A percentile compares a stretch with the other conserved stretches of the same genome.
Evolutionary conservation across 345 rosid genomes (phyloP).

Genomic region (Eucalyptus rudis): DNA sequence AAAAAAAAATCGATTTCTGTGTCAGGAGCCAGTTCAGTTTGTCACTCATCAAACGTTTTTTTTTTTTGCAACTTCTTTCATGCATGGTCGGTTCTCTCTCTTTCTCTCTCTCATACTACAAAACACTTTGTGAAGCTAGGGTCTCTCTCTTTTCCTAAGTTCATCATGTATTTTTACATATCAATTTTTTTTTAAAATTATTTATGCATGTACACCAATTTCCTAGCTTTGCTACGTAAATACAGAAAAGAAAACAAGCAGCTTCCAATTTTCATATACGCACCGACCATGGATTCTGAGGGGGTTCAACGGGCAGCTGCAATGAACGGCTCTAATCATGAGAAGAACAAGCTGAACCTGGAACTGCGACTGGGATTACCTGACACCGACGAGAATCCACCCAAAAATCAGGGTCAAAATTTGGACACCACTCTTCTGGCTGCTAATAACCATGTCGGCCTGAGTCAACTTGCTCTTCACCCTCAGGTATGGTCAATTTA

Average conservation of each 20-base stretch:
- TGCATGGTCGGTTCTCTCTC: not conserved
- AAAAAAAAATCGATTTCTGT: not conserved
- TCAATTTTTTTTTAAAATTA: not conserved
- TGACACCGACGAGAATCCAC: not conserved
- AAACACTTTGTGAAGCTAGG: not conserved
- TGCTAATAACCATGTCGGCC: not conserved
- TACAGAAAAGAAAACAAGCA: not conserved
- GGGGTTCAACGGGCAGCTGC: not conserved
- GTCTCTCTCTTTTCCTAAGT: not conserved
- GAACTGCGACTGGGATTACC: not conserved
- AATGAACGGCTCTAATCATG: not conserved
- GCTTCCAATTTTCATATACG: not conserved
- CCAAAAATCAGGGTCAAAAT: not conserved
- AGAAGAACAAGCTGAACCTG: not conserved
- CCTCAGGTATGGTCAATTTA: not conserved
- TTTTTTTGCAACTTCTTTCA: not conserved
- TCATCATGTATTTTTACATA: not conserved
- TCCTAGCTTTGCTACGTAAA: not conserved
- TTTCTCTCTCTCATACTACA: not conserved
- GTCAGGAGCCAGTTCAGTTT: not conserved
- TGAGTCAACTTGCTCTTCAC: not conserved
- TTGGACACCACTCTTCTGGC: not conserved
- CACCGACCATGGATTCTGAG: not conserved
- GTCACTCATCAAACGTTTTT: not conserved
- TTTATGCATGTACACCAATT: not conserved